Conservation (phyloP, 2,329 filamentous ascomycete genomes). For the Cadophora malorum region DNA sequence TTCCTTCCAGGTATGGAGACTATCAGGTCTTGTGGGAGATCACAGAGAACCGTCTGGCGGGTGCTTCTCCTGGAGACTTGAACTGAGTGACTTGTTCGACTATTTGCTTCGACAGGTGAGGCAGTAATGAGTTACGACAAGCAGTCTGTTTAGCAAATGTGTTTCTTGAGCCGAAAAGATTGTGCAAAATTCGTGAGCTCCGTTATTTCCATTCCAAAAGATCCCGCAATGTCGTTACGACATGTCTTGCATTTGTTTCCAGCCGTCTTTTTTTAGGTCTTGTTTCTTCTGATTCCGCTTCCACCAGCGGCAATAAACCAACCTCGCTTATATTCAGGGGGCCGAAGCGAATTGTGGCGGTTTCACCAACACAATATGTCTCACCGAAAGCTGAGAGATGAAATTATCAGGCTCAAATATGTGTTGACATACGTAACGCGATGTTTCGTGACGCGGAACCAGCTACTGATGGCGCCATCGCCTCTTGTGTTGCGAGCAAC, state of each 20-base stretch:
- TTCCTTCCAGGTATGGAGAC: conserved; percentile 25
- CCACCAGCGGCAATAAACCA: neutral
- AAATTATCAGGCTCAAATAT: neutral
- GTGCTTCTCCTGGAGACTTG: conserved; percentile 29
- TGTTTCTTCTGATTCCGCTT: neutral
- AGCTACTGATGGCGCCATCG: neutral
- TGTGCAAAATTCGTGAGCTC: neutral
- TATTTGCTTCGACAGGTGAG: neutral
- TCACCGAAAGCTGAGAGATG: neutral
- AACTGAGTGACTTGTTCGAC: neutral
- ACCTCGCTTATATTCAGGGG: conserved; percentile 11
- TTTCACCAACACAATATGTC: conserved; percentile 5
- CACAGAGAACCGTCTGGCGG: conserved; percentile 27
- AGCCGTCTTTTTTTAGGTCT: neutral
- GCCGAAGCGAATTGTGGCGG: conserved; percentile 9
- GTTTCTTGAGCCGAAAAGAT: neutral
- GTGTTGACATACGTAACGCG: neutral
- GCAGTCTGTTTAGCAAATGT: neutral
- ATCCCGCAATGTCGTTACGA: neutral
- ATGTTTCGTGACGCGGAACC: neutral
- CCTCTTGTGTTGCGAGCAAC: neutral
- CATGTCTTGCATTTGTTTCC: neutral
- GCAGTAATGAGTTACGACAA: neutral
- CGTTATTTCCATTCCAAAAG: neutral
- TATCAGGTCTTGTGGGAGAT: conserved; percentile 30